Base-by-base conservation (phyloP, 2,329 filamentous ascomycete species). In the Allantophomopsis cytisporea region DNA sequence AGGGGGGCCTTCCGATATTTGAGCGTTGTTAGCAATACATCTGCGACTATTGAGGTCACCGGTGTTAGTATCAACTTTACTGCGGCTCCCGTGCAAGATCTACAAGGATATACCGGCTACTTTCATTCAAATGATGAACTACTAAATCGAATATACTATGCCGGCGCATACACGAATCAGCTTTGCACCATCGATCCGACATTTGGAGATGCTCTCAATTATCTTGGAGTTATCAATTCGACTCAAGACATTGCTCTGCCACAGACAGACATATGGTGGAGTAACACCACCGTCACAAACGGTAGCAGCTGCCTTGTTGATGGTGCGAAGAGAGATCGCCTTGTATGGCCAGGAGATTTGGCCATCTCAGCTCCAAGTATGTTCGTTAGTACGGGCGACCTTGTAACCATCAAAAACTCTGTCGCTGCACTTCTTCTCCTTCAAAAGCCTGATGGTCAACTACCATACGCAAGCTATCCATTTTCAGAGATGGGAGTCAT, bases 291-390 rank as follows among this genome's bases (percentile, higher is more conserved):
- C 66, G 37, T 53, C 58, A 30, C 31, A 13, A 17, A 18, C 11
- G 38, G 38, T 8, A 38, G 43, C 10, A 41, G 44, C 12, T 20
- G 48, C n/a, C 48, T 47, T 21, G 31, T 50, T 13, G 70, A 75
- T 47, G 71, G 70, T n/a, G 68, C 70, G 1, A 75, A 75, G 50
- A 61, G 71, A 28, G 71, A 75, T 46, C 61, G 68, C 5, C 54
- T 71, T 17, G 66, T 76, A 3, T 76, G 71, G 69, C 66, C 71
- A 7, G 72, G 71, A 1, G 73, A 77, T 46, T 71, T 75, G 23
- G 18, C 38, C 3, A 39, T 39, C 20, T 31, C 33, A n/a, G 28
- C 23, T 3, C 35, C 31, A 17, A 17, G 31, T 17, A 31, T 35
- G 30, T 39, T 39, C 18, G 38, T 21, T 5, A 39, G 31, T 2